A percentile compares a stretch with the other conserved stretches of the same genome.
Conservation (phyloP, 2,329 filamentous ascomycete species). For the Coleophoma eucalyptorum region DNA sequence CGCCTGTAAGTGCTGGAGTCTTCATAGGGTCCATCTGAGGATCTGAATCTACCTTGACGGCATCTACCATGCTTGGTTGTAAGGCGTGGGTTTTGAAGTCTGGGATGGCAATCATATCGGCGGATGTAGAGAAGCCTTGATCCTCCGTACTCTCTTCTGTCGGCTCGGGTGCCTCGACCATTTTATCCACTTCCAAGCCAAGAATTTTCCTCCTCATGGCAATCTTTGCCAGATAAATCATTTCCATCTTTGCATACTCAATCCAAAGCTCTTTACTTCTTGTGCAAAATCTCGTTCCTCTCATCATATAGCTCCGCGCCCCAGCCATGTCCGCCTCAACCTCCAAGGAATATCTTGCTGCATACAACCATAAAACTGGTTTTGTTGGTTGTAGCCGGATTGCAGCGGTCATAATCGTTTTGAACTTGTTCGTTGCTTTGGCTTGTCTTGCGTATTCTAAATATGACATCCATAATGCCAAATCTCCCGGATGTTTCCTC, state of each 20-base stretch:
- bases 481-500: conserved; percentile 75
- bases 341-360: conserved; percentile 76
- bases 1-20: conserved; percentile 85
- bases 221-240: conserved; percentile 85
- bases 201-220: conserved; percentile 67
- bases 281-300: conserved; percentile 86
- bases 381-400: conserved; percentile 84
- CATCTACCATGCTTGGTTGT: conserved; percentile 41
- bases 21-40: conserved; percentile 32
- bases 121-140: conserved; percentile 27
- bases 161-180: conserved; percentile 36
- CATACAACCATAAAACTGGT: conserved; percentile 77
- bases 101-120: conserved; percentile 55
- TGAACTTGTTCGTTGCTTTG: conserved; percentile 63
- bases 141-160: conserved; percentile 41
- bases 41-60: conserved; percentile 50
- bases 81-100: conserved; percentile 34
- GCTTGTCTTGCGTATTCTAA: conserved; percentile 73
- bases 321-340: conserved; percentile 81
- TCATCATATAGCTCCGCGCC: conserved; percentile 81
- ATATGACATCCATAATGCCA: conserved; percentile 86
- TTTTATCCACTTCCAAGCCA: conserved; percentile 51
- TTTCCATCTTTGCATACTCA: conserved; percentile 86
- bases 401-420: conserved; percentile 60
- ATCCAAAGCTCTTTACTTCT: conserved; percentile 73